Conservation (phyloP, 108 stramenopile genomes). For the Skeletonema grethae region DNA sequence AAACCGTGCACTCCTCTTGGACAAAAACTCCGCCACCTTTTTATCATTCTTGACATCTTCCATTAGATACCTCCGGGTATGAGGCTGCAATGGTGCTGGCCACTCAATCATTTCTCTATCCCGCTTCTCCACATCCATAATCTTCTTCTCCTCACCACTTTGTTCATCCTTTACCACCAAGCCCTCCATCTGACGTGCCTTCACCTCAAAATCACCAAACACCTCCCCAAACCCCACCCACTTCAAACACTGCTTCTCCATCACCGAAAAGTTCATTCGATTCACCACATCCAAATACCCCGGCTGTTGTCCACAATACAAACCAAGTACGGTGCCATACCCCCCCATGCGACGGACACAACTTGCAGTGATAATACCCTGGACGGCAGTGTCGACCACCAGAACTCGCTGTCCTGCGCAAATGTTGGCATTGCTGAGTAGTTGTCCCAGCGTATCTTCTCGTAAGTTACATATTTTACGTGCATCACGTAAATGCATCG, state of each 20-base stretch:
- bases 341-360: conserved; percentile 85
- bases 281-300: conserved; percentile 63
- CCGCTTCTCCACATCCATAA: conserved; percentile 51
- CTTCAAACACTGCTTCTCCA: conserved; percentile 59
- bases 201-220: conserved; percentile 46
- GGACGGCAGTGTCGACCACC: conserved; percentile 65
- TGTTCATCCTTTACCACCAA: conserved; percentile 11
- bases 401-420: conserved; percentile 81
- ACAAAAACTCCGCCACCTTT: conserved; percentile 63
- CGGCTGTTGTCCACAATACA: conserved; percentile 79
- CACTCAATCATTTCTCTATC: conserved; percentile 64
- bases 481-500: conserved; percentile 65
- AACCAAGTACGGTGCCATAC: conserved; percentile 70
- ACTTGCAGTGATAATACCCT: conserved; percentile 74
- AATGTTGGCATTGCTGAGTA: conserved; percentile 79
- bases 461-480: conserved; percentile 70
- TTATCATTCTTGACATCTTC: conserved; percentile 53
- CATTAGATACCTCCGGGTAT: conserved; percentile 65
- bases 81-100: conserved; percentile 78
- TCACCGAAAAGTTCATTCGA: conserved; percentile 73
- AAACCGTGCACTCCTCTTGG: conserved; percentile 75
- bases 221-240: conserved; percentile 80
- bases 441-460: conserved; percentile 81
- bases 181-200: conserved; percentile 5
- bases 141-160: conserved; percentile 7